Percentiles rank a stretch among this genome's conserved stretches.
Evolutionary conservation across 352 stramenopile species (phyloP).

Genomic region (Pythium rhizo-oryzae): DNA sequence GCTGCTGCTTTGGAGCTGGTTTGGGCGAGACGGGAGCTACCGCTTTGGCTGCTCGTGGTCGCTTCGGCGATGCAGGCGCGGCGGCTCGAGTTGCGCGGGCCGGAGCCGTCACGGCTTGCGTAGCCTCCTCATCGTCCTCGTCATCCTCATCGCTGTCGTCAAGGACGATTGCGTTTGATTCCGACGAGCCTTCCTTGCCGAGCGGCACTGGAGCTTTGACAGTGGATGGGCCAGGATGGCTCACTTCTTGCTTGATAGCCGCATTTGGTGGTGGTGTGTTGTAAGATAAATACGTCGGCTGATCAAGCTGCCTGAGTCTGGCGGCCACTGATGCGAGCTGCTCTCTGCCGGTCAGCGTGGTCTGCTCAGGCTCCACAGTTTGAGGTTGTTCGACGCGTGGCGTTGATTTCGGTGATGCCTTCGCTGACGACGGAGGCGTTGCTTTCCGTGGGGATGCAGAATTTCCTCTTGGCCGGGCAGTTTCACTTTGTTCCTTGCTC

Average conservation of each 20-base stretch:
- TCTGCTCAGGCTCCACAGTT: background rate
- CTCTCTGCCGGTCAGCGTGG: background rate
- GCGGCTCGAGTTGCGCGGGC: background rate
- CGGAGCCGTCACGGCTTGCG: background rate
- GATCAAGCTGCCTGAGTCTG: constrained; percentile 9
- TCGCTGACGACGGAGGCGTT: constrained; percentile 18
- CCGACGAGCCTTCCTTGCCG: constrained; percentile 36
- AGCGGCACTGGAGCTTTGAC: background rate
- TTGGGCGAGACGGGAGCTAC: constrained; percentile 1
- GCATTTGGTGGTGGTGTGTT: background rate
- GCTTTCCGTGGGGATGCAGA: constrained; percentile 19
- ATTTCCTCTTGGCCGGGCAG: background rate
- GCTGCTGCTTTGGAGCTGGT: background rate
- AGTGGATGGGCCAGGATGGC: background rate
- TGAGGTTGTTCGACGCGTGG: too few relatives aligned
- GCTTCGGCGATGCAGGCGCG: background rate
- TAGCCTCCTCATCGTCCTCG: background rate
- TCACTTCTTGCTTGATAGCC: constrained; percentile 12
- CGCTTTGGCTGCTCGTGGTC: background rate
- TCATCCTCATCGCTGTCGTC: constrained; percentile 49
- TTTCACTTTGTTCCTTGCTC: constrained; percentile 18
- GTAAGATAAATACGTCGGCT: constrained; percentile 29
- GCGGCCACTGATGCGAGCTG: constrained; percentile 19
- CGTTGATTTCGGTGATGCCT: constrained; percentile 13
- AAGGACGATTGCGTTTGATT: constrained; percentile 53